A percentile compares a stretch with the other conserved stretches of the same genome.
Evolutionary conservation across 148 eudicot species (phyloP).

Genomic region (Rhododendron vialii): DNA sequence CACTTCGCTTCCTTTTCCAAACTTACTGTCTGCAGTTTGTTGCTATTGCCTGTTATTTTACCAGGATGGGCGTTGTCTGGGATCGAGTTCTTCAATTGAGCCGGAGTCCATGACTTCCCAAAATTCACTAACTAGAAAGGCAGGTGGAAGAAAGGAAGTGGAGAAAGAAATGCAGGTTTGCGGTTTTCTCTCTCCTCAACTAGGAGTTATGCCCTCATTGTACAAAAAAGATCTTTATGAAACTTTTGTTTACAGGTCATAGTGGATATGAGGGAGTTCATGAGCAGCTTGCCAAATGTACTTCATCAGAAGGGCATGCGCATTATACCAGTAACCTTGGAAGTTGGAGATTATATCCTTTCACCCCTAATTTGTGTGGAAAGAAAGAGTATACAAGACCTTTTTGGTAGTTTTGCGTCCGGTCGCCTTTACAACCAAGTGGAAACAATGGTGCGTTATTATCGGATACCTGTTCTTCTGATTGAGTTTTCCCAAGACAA

Average conservation of each 20-base stretch:
- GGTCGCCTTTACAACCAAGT: constrained; percentile 93
- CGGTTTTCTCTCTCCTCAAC: constrained; percentile 1
- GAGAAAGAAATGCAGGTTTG: constrained; percentile 81
- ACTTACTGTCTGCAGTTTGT: constrained; percentile 6
- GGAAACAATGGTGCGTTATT: constrained; percentile 93
- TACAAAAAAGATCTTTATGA: background rate
- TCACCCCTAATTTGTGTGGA: constrained; percentile 94
- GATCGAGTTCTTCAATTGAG: constrained; percentile 50
- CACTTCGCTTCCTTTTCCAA: background rate
- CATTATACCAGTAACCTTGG: constrained; percentile 88
- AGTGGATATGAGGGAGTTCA: constrained; percentile 99
- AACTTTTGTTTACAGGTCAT: constrained; percentile 50
- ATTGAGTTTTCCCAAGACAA: constrained; percentile 98
- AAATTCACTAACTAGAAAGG: constrained; percentile 83
- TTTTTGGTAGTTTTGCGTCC: constrained; percentile 87
- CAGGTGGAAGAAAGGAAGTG: constrained; percentile 88
- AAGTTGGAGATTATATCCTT: constrained; percentile 96
- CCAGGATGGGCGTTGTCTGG: constrained; percentile 77
- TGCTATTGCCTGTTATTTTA: constrained; percentile 10
- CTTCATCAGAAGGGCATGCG: constrained; percentile 98
- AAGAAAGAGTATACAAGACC: constrained; percentile 95
- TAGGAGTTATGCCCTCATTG: background rate
- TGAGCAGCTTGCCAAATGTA: constrained; percentile 99
- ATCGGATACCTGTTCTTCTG: constrained; percentile 83
- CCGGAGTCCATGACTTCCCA: constrained; percentile 46